Evolutionary conservation across 2,329 filamentous ascomycete genomes (phyloP).

Genomic region (Talaromyces pinophilus): DNA sequence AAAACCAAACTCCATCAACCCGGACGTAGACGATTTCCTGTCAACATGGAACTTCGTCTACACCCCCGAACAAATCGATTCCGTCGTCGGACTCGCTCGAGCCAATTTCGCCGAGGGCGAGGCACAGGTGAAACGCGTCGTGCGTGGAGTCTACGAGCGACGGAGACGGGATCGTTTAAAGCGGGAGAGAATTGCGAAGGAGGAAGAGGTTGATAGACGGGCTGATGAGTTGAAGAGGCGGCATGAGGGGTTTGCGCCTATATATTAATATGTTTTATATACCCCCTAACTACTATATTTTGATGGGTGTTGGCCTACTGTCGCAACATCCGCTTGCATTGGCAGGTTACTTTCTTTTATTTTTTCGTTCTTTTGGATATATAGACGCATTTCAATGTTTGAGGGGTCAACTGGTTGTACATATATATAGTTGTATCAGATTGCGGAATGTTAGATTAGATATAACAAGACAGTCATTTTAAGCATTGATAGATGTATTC

Average conservation of each 20-base stretch:
- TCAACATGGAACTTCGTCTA: slow-evolving; percentile 99
- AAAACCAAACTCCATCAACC: slow-evolving; percentile 70
- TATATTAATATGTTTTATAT: slow-evolving; percentile 17
- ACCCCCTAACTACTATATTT: neutral
- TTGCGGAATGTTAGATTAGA: neutral
- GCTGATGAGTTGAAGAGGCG: slow-evolving; percentile 18
- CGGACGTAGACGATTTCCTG: slow-evolving; percentile 79
- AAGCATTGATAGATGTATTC: neutral
- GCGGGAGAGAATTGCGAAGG: slow-evolving; percentile 30
- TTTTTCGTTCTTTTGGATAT: neutral
- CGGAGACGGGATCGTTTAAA: slow-evolving; percentile 64
- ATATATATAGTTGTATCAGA: neutral
- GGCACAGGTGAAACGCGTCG: slow-evolving; percentile 73
- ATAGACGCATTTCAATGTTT: neutral
- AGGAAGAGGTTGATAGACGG: slow-evolving; percentile 7
- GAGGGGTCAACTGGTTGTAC: neutral
- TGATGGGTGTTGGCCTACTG: neutral
- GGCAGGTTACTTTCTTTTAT: neutral
- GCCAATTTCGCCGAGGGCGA: slow-evolving; percentile 85
- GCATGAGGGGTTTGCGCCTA: slow-evolving; percentile 21
- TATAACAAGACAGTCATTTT: neutral
- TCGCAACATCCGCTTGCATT: neutral
- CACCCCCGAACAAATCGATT: slow-evolving; percentile 84
- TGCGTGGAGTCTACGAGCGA: slow-evolving; percentile 87
- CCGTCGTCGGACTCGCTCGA: slow-evolving; percentile 75